A percentile compares a stretch with the other conserved stretches of the same genome.
Conservation (phyloP, 768 basidiomycete species). For the Gloeopeniophorella convolvens region DNA sequence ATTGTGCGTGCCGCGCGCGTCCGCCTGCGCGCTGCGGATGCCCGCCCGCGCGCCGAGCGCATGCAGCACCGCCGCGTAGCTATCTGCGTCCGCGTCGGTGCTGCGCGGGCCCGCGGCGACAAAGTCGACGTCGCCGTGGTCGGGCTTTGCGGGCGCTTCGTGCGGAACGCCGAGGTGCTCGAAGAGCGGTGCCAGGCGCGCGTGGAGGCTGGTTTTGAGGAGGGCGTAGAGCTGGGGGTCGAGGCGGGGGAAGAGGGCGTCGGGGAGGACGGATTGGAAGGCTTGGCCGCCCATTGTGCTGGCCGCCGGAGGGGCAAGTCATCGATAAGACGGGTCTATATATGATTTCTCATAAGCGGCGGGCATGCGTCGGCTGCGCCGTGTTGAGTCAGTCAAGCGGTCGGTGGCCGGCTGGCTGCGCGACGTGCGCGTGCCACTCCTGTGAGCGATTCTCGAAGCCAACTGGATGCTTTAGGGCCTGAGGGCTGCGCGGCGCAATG, state of each 20-base stretch:
- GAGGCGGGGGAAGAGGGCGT: constrained; percentile 53
- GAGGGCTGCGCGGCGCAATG: too few relatives aligned
- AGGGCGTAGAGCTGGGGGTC: constrained; percentile 45
- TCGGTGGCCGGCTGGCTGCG: too few relatives aligned
- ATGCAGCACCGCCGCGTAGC: too few relatives aligned
- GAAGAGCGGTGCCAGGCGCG: constrained; percentile 43
- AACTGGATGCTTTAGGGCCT: too few relatives aligned
- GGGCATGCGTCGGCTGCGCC: too few relatives aligned
- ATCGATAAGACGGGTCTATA: not conserved
- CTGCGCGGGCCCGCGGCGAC: constrained; percentile 44
- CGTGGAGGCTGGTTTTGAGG: constrained; percentile 41
- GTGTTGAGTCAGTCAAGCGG: too few relatives aligned
- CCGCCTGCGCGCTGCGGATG: constrained; percentile 38
- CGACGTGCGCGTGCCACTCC: too few relatives aligned
- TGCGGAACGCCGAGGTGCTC: constrained; percentile 44
- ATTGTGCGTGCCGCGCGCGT: constrained; percentile 54
- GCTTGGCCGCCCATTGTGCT: constrained; percentile 64
- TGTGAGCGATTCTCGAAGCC: too few relatives aligned
- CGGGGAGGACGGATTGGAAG: constrained; percentile 41
- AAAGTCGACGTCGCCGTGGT: constrained; percentile 68
- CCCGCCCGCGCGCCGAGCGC: constrained; percentile 37
- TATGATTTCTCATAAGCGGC: too few relatives aligned
- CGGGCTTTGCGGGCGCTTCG: constrained; percentile 59
- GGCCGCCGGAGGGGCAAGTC: not conserved
- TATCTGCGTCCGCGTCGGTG: constrained; percentile 15